Evolutionary conservation across 345 rosid genomes (phyloP), one percentile per base, ranked within the genome.

Genomic region (Gossypium bickii): DNA sequence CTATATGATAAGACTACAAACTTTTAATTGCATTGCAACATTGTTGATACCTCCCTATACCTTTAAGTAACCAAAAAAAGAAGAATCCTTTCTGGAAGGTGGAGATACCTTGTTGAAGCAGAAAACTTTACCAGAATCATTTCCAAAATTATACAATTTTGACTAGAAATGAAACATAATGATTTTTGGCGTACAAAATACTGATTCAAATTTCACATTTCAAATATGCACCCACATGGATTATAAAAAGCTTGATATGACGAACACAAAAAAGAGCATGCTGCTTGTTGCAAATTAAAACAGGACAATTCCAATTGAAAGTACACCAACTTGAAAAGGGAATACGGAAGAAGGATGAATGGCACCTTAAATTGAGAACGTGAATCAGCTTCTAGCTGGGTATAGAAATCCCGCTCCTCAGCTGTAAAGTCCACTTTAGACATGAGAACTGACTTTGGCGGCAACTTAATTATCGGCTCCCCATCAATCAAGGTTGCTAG

Each of bases 381-480:
- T 29, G 99, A 95, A 80, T 87, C 88, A 16, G 89, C 81, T 85
- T 95, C 99, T 74, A 95, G 90, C 80, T 84, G 85, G 53, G 34
- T 78, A 87, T 93, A 95, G 87, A 95, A 95, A 74, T 84, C 86
- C 70, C 99, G 88, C 76, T 95, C 99, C 83, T 91, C 93, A 15
- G 22, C 58, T 49, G 99, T 88, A 83, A 95, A 95, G 60, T 89
- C 89, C 72, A 90, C 96, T 80, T 84, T 90, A 55, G 75, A 75
- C 92, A 93, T 78, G 82, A 72, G 9, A 60, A 90, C 72, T 52
- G 83, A 63, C 86, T 95, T 95, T 44, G 94, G 94, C 49, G 99
- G 99, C 82, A 95, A 80, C 17, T 78, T 86, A 65, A 95, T 86
- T 77, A 95, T 95, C 62, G 98, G 97, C 86, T 89, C 82, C 60